These are phyloP conservation scores for Gamsiella multidivaricata DNA, from an alignment of 192 early-diverging fungal species.

Conservation along the genomic window DNA sequence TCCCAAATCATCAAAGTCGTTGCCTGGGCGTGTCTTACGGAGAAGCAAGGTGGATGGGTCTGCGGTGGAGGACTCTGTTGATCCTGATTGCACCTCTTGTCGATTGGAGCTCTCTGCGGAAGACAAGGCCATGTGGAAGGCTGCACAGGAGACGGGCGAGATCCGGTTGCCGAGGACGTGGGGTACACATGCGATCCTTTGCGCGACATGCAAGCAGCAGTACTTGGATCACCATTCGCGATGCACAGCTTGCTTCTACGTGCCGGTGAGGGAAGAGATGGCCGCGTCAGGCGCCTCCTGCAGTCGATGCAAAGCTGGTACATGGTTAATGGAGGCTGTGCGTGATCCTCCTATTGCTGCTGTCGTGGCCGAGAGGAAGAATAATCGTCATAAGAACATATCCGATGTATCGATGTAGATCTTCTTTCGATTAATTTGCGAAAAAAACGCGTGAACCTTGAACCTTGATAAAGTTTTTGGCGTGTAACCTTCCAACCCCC, in stretches of 20 bases:
- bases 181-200: conserved; percentile 38
- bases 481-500: no score
- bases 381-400: conserved; percentile 8
- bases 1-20: conserved; percentile 42
- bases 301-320: conserved; percentile 42
- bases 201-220: conserved; percentile 25
- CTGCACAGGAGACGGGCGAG: conserved; percentile 24
- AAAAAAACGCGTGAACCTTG: no score
- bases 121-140: conserved; percentile 31
- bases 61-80: conserved; percentile 11
- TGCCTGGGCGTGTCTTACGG: conserved; percentile 43
- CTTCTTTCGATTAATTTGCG: neutral
- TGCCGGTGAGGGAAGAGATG: conserved; percentile 41
- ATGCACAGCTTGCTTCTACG: conserved; percentile 46
- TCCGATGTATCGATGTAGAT: conserved; percentile 19
- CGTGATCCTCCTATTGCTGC: neutral
- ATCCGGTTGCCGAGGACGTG: conserved; percentile 38
- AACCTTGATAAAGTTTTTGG: no score
- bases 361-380: neutral
- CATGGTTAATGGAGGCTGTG: conserved; percentile 31
- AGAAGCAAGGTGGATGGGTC: conserved; percentile 11
- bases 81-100: conserved; percentile 48
- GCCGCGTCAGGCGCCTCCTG: conserved; percentile 15
- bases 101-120: conserved; percentile 35
- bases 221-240: conserved; percentile 39